Evolutionary conservation across 495 filamentous ascomycete genomes (phyloP).

Genomic region (Darksidea phi): DNA sequence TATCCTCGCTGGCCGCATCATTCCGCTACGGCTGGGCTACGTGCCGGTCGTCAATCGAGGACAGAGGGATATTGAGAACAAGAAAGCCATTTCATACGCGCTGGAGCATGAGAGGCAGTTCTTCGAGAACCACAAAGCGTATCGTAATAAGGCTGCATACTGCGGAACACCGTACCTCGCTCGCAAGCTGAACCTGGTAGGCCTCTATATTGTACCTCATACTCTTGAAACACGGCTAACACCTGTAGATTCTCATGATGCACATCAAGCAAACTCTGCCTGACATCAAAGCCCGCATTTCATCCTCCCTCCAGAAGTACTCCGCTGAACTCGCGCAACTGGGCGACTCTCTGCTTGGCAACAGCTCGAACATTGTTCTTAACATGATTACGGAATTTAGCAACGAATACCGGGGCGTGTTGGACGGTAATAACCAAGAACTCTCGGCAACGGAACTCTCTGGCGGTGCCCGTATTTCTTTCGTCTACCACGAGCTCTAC

Average conservation of each 20-base stretch:
- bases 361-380: constrained; percentile 91
- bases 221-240: constrained; percentile 14
- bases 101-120: constrained; percentile 95
- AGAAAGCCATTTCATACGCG: constrained; percentile 86
- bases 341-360: constrained; percentile 94
- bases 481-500: constrained; percentile 98
- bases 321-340: constrained; percentile 73
- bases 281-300: constrained; percentile 95
- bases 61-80: constrained; percentile 98
- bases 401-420: constrained; percentile 91
- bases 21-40: constrained; percentile 92
- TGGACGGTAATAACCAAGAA: constrained; percentile 96
- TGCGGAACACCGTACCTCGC: constrained; percentile 97
- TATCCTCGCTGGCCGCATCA: constrained; percentile 97
- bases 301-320: constrained; percentile 90
- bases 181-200: constrained; percentile 87
- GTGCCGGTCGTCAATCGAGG: constrained; percentile 98
- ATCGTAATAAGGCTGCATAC: constrained; percentile 97
- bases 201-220: constrained; percentile 21
- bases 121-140: constrained; percentile 98
- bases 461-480: constrained; percentile 96
- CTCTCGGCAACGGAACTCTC: constrained; percentile 91
- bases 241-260: constrained; percentile 91
- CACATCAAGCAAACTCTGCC: constrained; percentile 99
- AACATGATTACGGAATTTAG: constrained; percentile 99